Percentiles rank a stretch among this genome's conserved stretches.
Evolutionary conservation across 228 moss, liverwort and hornwort genomes (phyloP).

Genomic region (Sphagnum fallax): DNA sequence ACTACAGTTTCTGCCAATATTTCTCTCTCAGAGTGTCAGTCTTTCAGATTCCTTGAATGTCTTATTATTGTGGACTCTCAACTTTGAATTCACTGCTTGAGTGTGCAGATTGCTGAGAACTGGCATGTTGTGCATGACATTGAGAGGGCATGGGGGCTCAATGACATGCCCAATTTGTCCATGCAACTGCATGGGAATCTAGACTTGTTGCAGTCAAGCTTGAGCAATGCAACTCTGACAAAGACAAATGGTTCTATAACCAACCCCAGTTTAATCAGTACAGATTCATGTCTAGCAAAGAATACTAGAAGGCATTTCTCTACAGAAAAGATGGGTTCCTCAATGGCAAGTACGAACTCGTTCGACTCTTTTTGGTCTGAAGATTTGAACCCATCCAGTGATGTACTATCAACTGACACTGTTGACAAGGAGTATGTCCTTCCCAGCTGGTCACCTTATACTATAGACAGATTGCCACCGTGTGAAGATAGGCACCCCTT

Average conservation of each 20-base stretch:
- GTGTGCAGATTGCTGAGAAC: constrained; percentile 47
- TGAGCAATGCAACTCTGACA: constrained; percentile 15
- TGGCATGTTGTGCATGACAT: constrained; percentile 44
- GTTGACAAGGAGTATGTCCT: constrained; percentile 32
- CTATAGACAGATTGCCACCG: constrained; percentile 24
- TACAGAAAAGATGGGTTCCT: constrained; percentile 33
- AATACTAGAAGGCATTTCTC: background rate
- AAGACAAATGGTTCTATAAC: constrained; percentile 17
- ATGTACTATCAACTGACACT: constrained; percentile 28
- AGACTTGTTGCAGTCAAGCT: constrained; percentile 21
- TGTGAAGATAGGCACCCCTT: constrained; percentile 27
- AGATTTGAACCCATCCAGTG: constrained; percentile 42
- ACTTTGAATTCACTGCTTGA: background rate
- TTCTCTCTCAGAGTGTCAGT: no score
- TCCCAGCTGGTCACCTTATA: constrained; percentile 24
- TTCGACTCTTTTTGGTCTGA: constrained; percentile 36
- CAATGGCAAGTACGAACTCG: constrained; percentile 20
- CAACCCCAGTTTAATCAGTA: constrained; percentile 17
- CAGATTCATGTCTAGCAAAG: constrained; percentile 13
- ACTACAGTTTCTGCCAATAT: background rate
- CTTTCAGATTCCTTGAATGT: background rate
- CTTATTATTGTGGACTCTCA: background rate
- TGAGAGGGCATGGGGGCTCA: constrained; percentile 20
- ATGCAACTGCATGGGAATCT: constrained; percentile 15
- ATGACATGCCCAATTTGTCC: constrained; percentile 18